Evolutionary conservation across 2,329 filamentous ascomycete species (phyloP).

Genomic region (Sporothrix sp.): DNA sequence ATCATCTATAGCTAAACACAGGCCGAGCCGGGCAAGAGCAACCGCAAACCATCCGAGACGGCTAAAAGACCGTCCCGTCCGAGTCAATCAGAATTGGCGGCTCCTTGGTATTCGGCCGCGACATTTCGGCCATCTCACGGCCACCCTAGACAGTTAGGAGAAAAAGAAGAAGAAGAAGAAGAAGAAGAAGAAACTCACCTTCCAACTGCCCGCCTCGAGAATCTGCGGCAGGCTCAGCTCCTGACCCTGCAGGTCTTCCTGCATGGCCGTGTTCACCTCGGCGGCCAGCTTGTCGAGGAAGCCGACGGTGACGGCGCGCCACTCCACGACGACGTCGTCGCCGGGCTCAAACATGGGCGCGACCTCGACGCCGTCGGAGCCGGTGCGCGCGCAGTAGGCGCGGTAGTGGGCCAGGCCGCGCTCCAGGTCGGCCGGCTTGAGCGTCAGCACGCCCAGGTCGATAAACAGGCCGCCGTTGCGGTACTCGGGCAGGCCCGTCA

Average conservation of each 20-base stretch:
- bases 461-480: slow-evolving; percentile 84
- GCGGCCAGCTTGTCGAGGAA: slow-evolving; percentile 45
- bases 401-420: slow-evolving; percentile 38
- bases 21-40: background rate
- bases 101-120: slow-evolving; percentile 89
- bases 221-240: slow-evolving; percentile 78
- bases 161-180: background rate
- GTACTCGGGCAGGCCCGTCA: slow-evolving; percentile 86
- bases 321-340: slow-evolving; percentile 55
- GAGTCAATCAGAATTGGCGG: slow-evolving; percentile 93
- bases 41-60: background rate
- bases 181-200: slow-evolving; percentile 48
- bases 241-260: slow-evolving; percentile 52
- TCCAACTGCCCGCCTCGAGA: slow-evolving; percentile 94
- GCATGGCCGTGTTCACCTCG: slow-evolving; percentile 53
- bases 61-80: slow-evolving; percentile 80
- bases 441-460: slow-evolving; percentile 63
- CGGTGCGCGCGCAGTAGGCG: slow-evolving; percentile 61
- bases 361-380: slow-evolving; percentile 49
- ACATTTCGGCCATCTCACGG: slow-evolving; percentile 90
- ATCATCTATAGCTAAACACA: background rate
- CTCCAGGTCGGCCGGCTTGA: slow-evolving; percentile 37
- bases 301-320: slow-evolving; percentile 54
- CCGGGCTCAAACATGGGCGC: slow-evolving; percentile 49
- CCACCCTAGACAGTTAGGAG: slow-evolving; percentile 51